Evolutionary conservation across 2,329 filamentous ascomycete species (phyloP), one percentile per base, ranked within the genome.

Genomic region (Metarhizium guizhouense): DNA sequence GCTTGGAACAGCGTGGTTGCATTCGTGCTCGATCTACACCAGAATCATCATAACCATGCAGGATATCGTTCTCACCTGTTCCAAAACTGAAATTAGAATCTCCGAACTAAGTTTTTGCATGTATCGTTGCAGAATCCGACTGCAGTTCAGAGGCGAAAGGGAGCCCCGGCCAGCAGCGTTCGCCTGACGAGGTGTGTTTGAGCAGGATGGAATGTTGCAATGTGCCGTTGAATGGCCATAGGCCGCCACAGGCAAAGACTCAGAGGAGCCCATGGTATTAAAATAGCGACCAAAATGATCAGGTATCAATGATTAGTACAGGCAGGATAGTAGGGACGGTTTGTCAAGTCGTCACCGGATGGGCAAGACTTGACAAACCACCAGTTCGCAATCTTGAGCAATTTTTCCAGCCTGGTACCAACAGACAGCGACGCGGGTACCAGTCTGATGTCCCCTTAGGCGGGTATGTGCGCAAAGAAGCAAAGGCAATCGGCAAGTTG

Each of bases 81-180:
- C 55, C 43, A 55, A 7, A 11, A 55, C 50, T 20, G 43, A 55
- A 7, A 55, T 38, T 43, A 55, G 43, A 38, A 52, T n/a, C 34
- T 52, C 54, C 16, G 29, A 42, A 34, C 54, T 55, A 32, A 55
- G 30, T 52, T 43, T 48, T 29, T 55, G 47, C 4, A 51, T 14
- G 20, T 30, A 38, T 18, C 34, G 53, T 38, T 43, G 53, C 40
- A 45, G 13, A 43, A 16, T 13, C 36, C 53, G 47, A 32, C 38
- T 55, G n/a, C 48, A 47, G 38, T 38, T 34, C 14, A 47, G 7
- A 7, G 40, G 20, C 13, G 45, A 48, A 30, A 29, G 45, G 14
- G 25, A 4, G 4, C 4, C 36, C 30, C 43, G 11, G 6, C 36
- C 36, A n/a, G 40, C 29, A 30, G 29, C 25, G 29, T 18, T 14